phyloP scores from a whole-genome alignment of 768 basidiomycete genomes.

The Dictyophora rubrovolvata region DNA sequence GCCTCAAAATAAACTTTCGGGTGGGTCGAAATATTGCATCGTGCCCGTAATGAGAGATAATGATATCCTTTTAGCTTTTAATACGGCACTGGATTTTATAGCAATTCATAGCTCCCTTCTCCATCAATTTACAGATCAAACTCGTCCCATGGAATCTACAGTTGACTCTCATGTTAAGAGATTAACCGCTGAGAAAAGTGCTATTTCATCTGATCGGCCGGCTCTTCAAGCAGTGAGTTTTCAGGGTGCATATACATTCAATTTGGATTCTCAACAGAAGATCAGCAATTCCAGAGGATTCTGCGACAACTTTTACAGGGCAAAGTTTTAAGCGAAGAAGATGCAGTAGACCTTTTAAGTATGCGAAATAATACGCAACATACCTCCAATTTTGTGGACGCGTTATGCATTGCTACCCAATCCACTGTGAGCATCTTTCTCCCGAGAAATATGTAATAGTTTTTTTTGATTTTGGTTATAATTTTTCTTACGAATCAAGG shows the following conservation, averaged over 20 bases:
- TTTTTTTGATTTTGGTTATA: conserved; percentile 12
- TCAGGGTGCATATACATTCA: not conserved
- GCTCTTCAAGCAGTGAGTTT: conserved; percentile 42
- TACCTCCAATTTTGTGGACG: conserved; percentile 56
- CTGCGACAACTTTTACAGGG: conserved; percentile 65
- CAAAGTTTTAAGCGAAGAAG: conserved; percentile 65
- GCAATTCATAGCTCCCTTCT: conserved; percentile 68
- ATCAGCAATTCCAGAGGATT: conserved; percentile 53
- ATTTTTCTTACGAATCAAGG: conserved; percentile 26
- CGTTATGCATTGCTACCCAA: conserved; percentile 28
- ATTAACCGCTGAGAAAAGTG: conserved; percentile 47
- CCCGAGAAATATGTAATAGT: conserved; percentile 15
- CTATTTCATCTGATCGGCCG: conserved; percentile 30
- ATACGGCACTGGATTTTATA: conserved; percentile 80
- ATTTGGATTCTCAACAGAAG: not conserved
- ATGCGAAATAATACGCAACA: conserved; percentile 66
- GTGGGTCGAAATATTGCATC: not conserved
- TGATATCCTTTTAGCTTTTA: conserved; percentile 48
- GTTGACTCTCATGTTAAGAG: conserved; percentile 60
- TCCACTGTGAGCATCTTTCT: conserved; percentile 10
- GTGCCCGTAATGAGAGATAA: not conserved
- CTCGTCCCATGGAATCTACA: conserved; percentile 28
- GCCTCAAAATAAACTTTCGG: conserved; percentile 3
- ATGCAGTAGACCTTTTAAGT: conserved; percentile 72
- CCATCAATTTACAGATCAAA: conserved; percentile 50